Conservation (phyloP, 805 yeast species). For the Naumovozyma baii region DNA sequence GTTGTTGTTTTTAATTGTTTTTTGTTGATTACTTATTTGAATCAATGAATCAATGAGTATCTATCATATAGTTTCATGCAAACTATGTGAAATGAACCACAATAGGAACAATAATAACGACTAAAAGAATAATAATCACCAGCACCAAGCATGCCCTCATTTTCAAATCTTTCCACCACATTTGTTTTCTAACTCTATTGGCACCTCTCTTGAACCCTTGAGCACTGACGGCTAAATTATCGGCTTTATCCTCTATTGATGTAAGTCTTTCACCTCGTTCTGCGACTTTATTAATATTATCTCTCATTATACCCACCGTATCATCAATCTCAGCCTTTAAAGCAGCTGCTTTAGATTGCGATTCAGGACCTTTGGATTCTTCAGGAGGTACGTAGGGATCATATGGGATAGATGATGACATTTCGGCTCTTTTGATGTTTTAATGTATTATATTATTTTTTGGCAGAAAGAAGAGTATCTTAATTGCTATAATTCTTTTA, state of each 20-base stretch:
- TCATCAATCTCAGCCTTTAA: constrained; percentile 89
- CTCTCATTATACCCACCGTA: constrained; percentile 96
- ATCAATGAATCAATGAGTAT: neutral
- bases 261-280: constrained; percentile 90
- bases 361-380: constrained; percentile 21
- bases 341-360: constrained; percentile 58
- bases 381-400: constrained; percentile 76
- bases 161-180: constrained; percentile 99
- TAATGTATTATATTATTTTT: neutral
- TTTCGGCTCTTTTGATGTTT: constrained; percentile 20
- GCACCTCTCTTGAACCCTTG: constrained; percentile 95
- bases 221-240: constrained; percentile 83
- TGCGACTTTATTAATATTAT: constrained; percentile 89
- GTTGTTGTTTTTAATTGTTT: no score
- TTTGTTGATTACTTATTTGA: no score
- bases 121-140: constrained; percentile 68
- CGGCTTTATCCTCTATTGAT: constrained; percentile 86
- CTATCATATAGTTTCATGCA: neutral
- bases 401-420: constrained; percentile 76
- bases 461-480: no score
- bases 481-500: no score
- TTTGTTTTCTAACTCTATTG: constrained; percentile 91
- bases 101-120: constrained; percentile 85
- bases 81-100: constrained; percentile 67
- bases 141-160: constrained; percentile 85